A percentile compares a stretch with the other conserved stretches of the same genome.
phyloP scores from a whole-genome alignment of 1,284 basidiomycete genomes.

The Pseudozyma sp. region DNA sequence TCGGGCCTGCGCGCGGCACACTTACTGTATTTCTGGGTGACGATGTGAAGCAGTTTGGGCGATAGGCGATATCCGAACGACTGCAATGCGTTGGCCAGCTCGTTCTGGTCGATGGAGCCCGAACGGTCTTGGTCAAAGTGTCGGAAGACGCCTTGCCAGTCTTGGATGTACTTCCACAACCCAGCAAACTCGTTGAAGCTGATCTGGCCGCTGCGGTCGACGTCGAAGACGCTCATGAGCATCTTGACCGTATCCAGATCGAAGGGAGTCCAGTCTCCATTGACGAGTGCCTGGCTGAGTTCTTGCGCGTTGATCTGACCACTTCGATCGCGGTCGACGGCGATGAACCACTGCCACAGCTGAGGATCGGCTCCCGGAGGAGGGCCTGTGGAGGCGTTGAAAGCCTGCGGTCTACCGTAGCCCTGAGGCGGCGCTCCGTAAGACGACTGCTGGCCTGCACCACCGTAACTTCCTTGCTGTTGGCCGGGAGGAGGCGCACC shows the following conservation, averaged over 20 bases:
- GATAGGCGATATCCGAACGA: conserved; percentile 59
- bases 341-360: conserved; percentile 63
- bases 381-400: conserved; percentile 49
- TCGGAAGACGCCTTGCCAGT: conserved; percentile 62
- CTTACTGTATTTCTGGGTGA: conserved; percentile 62
- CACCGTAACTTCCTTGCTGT: conserved; percentile 25
- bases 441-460: conserved; percentile 11
- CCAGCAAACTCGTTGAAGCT: conserved; percentile 63
- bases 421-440: conserved; percentile 19
- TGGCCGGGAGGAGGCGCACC: conserved; percentile 29
- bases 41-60: conserved; percentile 53
- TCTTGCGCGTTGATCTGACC: conserved; percentile 59
- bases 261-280: conserved; percentile 62
- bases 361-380: conserved; percentile 61
- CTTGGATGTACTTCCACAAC: conserved; percentile 61
- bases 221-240: conserved; percentile 63
- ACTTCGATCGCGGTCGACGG: conserved; percentile 55
- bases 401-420: conserved; percentile 43
- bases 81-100: conserved; percentile 53
- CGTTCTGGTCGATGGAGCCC: conserved; percentile 54
- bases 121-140: conserved; percentile 58
- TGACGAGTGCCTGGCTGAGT: conserved; percentile 60
- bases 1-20: conserved; percentile 3
- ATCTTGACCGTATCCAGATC: conserved; percentile 62
- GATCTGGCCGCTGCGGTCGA: conserved; percentile 58